Conservation (phyloP, 2,329 filamentous ascomycete genomes). For the Aureobasidium sp. region DNA sequence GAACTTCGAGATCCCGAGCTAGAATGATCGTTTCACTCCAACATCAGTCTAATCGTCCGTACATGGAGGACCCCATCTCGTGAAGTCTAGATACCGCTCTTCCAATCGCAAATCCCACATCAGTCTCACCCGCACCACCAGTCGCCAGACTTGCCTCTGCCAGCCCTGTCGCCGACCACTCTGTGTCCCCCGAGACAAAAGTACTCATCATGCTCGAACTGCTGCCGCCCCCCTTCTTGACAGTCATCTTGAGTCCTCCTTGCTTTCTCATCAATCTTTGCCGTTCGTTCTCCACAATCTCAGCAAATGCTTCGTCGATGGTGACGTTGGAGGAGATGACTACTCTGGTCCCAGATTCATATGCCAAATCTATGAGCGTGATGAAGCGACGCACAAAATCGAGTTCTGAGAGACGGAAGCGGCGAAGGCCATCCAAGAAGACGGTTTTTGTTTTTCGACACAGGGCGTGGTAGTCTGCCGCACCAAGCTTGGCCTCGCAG, state of each 20-base stretch:
- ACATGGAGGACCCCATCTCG: constrained; percentile 23
- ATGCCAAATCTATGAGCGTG: constrained; percentile 68
- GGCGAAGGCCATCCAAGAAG: constrained; percentile 20
- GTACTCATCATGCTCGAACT: constrained; percentile 26
- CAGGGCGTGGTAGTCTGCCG: constrained; percentile 73
- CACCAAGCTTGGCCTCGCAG: constrained; percentile 57
- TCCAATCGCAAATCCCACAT: constrained; percentile 26
- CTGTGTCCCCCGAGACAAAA: constrained; percentile 24
- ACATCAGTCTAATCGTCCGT: background rate
- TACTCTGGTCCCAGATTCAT: constrained; percentile 67
- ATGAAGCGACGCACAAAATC: constrained; percentile 66
- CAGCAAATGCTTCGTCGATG: constrained; percentile 22
- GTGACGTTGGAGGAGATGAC: constrained; percentile 31
- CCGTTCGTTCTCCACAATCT: constrained; percentile 21
- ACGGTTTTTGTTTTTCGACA: constrained; percentile 19
- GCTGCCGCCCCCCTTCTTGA: constrained; percentile 23
- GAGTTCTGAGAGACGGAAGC: constrained; percentile 42
- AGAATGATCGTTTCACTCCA: background rate
- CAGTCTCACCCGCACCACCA: constrained; percentile 25
- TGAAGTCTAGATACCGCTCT: constrained; percentile 24
- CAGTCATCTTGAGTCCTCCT: constrained; percentile 19
- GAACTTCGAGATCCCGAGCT: too few species aligned
- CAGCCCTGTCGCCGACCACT: constrained; percentile 26
- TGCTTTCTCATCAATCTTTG: constrained; percentile 15
- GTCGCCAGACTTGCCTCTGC: constrained; percentile 23